Conservation (phyloP, 2,329 filamentous ascomycete genomes). For the Eutypella sp. region DNA sequence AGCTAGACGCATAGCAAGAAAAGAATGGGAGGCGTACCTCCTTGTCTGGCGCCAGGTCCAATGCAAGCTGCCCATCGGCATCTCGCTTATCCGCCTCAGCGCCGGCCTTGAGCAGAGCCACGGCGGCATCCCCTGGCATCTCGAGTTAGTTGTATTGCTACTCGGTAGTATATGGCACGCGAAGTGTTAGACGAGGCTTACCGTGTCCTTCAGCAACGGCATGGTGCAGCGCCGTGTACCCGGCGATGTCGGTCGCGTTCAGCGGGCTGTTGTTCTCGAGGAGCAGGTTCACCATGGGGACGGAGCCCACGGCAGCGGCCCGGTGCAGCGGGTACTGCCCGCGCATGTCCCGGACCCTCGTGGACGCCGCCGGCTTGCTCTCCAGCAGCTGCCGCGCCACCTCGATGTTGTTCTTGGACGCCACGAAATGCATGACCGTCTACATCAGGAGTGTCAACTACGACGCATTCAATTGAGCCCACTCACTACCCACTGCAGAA, state of each 20-base stretch:
- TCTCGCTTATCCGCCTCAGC: constrained; percentile 79
- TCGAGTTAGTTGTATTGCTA: background rate
- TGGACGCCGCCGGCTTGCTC: constrained; percentile 64
- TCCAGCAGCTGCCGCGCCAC: constrained; percentile 72
- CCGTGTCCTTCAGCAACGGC: constrained; percentile 71
- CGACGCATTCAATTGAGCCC: constrained; percentile 1
- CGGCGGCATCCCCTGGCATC: constrained; percentile 65
- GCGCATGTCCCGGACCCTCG: constrained; percentile 75
- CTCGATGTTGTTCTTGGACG: constrained; percentile 84
- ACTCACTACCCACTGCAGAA: background rate
- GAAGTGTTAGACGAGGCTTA: constrained; percentile 28
- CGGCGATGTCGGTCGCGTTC: constrained; percentile 76
- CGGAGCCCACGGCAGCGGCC: constrained; percentile 82
- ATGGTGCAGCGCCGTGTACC: constrained; percentile 87
- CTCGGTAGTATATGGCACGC: background rate
- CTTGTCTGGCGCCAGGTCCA: constrained; percentile 80
- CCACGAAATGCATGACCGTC: constrained; percentile 87
- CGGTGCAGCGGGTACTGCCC: constrained; percentile 90
- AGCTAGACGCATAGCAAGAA: background rate
- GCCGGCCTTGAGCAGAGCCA: constrained; percentile 77
- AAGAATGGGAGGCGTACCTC: constrained; percentile 57
- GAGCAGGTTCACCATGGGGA: constrained; percentile 79
- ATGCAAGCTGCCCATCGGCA: constrained; percentile 61
- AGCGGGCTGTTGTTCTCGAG: constrained; percentile 74
- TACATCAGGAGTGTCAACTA: constrained; percentile 29